A percentile compares a stretch with the other conserved stretches of the same genome.
Evolutionary conservation across 116 monocot species (phyloP).

Genomic region (Iris pallida): DNA sequence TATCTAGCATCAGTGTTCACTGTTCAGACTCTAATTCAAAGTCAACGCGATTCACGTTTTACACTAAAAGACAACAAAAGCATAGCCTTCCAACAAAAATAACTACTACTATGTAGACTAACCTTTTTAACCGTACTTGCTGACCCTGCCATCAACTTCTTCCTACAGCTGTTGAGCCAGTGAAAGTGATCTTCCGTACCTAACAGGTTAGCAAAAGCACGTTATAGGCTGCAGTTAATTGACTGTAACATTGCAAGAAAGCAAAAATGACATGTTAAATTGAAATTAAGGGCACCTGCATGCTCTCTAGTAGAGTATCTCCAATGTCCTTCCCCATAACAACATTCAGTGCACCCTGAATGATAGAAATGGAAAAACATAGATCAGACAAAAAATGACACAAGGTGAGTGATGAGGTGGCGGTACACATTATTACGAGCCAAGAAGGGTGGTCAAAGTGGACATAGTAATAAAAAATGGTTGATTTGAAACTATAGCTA

Average conservation of each 20-base stretch:
- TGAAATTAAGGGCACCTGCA: constrained; percentile 40
- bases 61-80: no score
- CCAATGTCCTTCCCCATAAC: constrained; percentile 95
- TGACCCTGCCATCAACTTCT: constrained; percentile 81
- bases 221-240: background rate
- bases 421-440: no score
- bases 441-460: no score
- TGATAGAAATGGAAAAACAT: constrained; percentile 7
- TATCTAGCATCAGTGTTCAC: no score
- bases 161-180: constrained; percentile 87
- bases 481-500: no score
- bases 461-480: no score
- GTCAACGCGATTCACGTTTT: no score
- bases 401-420: no score
- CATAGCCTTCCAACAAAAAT: background rate
- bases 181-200: constrained; percentile 87
- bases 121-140: constrained; percentile 89
- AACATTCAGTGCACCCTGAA: constrained; percentile 91
- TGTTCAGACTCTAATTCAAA: no score
- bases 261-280: background rate
- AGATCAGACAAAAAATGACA: background rate
- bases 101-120: constrained; percentile 8
- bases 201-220: constrained; percentile 18
- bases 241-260: background rate
- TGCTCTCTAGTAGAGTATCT: constrained; percentile 68